Base-by-base conservation (phyloP, 306 rosid species). In the Bauhinia variegata region DNA sequence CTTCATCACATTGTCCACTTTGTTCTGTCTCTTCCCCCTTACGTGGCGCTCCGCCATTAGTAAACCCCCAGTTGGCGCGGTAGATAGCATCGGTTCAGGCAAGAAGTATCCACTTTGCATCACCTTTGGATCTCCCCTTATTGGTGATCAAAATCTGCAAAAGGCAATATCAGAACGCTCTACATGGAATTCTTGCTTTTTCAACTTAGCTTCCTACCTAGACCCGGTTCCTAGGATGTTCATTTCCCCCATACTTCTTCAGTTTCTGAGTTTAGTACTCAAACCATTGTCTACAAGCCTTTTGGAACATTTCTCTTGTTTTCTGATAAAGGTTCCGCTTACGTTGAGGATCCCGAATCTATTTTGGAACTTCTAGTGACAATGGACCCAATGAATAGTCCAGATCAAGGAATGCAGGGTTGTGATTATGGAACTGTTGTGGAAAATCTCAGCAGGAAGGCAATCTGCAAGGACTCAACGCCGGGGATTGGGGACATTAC, bases 41-140 rank as follows among this genome's bases (percentile, higher is more conserved):
- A n/a, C n/a, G n/a, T n/a, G n/a, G n/a, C n/a, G n/a, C n/a, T n/a
- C n/a, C n/a, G n/a, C n/a, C n/a, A n/a, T n/a, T n/a, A n/a, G n/a
- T n/a, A n/a, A n/a, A n/a, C n/a, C n/a, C n/a, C n/a, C n/a, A n/a
- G n/a, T n/a, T n/a, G n/a, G n/a, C n/a, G n/a, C n/a, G n/a, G n/a
- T 91, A 13, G 77, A 83, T 16, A 38, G 12, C 58, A 39, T 71
- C 3, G 51, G 61, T 18, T 58, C 74, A 8, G 84, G 54, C 7
- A 43, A 59, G 54, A 89, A 89, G 18, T 70, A 57, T 39, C 90
- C 86, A 16, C 65, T 85, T 7, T 92, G 96, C 72, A 76, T 92
- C 74, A 92, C 97, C 46, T 92, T 81, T 36, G 96, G 90, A 31
- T 83, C 92, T 0, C 92, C 95, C 7, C 84, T 89, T 7, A 11